Evolutionary conservation across 208 protist species (phyloP).

Genomic region (Trypanosoma mega): DNA sequence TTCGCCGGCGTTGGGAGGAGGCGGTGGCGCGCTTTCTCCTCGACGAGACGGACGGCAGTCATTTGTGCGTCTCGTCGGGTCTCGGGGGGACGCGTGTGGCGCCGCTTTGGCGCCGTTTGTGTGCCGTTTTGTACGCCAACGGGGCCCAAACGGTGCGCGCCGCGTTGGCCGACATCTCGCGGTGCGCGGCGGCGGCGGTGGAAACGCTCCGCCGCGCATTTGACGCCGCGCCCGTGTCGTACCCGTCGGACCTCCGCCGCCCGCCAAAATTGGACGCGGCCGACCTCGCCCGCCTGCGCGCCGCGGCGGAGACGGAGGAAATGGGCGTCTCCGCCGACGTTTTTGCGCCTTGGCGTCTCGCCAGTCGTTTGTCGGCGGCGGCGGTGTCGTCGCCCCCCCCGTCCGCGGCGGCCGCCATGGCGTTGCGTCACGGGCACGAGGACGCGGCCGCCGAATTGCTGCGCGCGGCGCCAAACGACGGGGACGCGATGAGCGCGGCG

Average conservation of each 20-base stretch:
- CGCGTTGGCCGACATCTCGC: constrained; percentile 8
- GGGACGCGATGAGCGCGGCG: neutral
- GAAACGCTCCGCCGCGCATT: constrained; percentile 5
- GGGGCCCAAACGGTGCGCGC: constrained; percentile 5
- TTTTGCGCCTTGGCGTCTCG: constrained; percentile 8
- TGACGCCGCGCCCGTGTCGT: constrained; percentile 5
- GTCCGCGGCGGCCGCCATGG: neutral
- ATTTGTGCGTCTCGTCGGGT: constrained; percentile 11
- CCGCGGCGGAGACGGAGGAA: neutral
- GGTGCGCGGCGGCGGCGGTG: neutral
- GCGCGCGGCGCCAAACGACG: neutral
- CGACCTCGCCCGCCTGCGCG: constrained; percentile 2
- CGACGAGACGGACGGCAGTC: constrained; percentile 6
- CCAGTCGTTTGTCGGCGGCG: neutral
- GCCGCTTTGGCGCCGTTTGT: constrained; percentile 16
- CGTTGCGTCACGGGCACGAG: neutral
- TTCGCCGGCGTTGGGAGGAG: constrained; percentile 4
- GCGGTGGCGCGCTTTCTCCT: constrained; percentile 20
- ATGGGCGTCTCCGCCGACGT: constrained; percentile 8
- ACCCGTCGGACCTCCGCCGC: constrained; percentile 12
- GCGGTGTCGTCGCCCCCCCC: no score
- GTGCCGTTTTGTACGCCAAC: constrained; percentile 12
- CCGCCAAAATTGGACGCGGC: neutral
- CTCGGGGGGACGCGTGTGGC: constrained; percentile 2
- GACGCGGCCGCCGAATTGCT: neutral